Conservation (phyloP, 768 basidiomycete species). For the Scleroderma citrinum region DNA sequence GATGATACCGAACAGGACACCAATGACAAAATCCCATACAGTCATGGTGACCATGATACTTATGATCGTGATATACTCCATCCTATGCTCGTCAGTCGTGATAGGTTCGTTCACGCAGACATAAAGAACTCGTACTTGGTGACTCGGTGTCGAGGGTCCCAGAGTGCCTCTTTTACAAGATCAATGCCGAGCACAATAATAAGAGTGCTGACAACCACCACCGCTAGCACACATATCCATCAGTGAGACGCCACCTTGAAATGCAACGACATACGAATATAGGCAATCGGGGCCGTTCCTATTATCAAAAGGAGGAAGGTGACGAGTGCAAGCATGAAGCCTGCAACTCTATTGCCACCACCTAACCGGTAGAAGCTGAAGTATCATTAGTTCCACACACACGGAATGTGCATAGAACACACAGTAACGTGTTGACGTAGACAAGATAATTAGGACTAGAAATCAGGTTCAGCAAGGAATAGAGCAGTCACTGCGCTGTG, state of each 20-base stretch:
- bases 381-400: neutral
- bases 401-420: conserved; percentile 7
- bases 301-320: conserved; percentile 68
- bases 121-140: conserved; percentile 45
- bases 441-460: conserved; percentile 77
- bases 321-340: conserved; percentile 76
- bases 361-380: conserved; percentile 87
- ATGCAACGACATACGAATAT: conserved; percentile 60
- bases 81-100: conserved; percentile 31
- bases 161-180: conserved; percentile 90
- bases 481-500: neutral
- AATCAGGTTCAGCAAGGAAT: conserved; percentile 4
- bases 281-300: conserved; percentile 88
- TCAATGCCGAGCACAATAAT: conserved; percentile 95
- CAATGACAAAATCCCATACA: conserved; percentile 88
- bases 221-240: conserved; percentile 42
- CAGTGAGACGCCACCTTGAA: too few relatives aligned
- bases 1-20: conserved; percentile 87
- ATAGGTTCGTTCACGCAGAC: too few relatives aligned
- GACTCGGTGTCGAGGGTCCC: conserved; percentile 90
- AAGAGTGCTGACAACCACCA: conserved; percentile 85
- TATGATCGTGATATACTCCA: conserved; percentile 76
- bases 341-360: conserved; percentile 76
- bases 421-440: conserved; percentile 83
- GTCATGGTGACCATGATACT: conserved; percentile 94